A percentile compares a stretch with the other conserved stretches of the same genome.
Evolutionary conservation across 768 basidiomycete species (phyloP).

Genomic region (Russula ochroleuca): DNA sequence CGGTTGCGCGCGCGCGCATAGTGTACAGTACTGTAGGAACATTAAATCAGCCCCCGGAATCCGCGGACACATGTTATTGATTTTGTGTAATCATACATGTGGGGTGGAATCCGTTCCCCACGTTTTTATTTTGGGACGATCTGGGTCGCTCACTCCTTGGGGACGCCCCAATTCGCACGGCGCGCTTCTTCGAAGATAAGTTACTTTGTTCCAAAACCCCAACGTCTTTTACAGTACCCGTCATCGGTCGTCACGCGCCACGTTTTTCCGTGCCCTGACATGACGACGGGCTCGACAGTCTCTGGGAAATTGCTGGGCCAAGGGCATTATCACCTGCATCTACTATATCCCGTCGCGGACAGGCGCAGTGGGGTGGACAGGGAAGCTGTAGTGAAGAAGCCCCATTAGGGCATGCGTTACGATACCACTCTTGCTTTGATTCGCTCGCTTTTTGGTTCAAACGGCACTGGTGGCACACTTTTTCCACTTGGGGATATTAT

Average conservation of each 20-base stretch:
- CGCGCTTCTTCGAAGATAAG: too few species aligned
- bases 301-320: not conserved
- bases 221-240: too few species aligned
- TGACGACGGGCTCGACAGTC: too few species aligned
- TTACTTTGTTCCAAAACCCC: too few species aligned
- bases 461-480: not conserved
- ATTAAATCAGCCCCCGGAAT: too few species aligned
- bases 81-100: not conserved
- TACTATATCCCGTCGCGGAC: slow-evolving; percentile 12
- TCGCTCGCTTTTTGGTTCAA: not conserved
- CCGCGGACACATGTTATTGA: too few species aligned
- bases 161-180: not conserved
- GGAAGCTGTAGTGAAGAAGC: slow-evolving; percentile 1
- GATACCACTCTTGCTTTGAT: not conserved
- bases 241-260: too few species aligned
- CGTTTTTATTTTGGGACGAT: too few species aligned
- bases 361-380: not conserved
- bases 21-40: too few species aligned
- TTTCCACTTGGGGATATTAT: not conserved
- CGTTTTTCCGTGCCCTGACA: too few species aligned
- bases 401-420: slow-evolving; percentile 4
- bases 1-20: too few species aligned
- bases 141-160: too few species aligned
- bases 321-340: not conserved
- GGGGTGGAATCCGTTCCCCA: not conserved